A percentile compares a stretch with the other conserved stretches of the same genome.
Evolutionary conservation across 2,329 filamentous ascomycete species (phyloP).

Genomic region (Cryphonectria carpinicola): DNA sequence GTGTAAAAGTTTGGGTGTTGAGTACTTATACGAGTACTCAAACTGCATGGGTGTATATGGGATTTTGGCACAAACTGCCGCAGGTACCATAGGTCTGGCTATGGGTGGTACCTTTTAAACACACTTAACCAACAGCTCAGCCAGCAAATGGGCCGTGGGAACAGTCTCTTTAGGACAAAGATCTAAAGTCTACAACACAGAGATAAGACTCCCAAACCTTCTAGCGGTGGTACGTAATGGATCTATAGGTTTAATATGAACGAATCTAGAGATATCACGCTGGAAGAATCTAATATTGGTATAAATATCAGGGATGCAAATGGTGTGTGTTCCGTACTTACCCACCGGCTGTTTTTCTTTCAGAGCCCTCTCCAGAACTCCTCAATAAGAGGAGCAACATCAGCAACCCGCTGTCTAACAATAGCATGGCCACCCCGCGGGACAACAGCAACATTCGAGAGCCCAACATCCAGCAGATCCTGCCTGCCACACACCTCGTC

Average conservation of each 20-base stretch:
- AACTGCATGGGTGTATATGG: too few relatives aligned
- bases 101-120: too few relatives aligned
- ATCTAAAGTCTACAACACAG: not conserved
- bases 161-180: too few relatives aligned
- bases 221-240: not conserved
- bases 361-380: slow-evolving; percentile 16
- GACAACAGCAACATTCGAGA: slow-evolving; percentile 13
- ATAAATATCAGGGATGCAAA: not conserved
- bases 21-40: too few relatives aligned
- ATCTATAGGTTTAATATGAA: not conserved
- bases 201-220: not conserved
- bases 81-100: too few relatives aligned
- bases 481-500: slow-evolving; percentile 16
- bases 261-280: too few relatives aligned
- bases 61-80: too few relatives aligned
- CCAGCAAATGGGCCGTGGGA: too few relatives aligned
- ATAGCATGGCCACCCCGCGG: slow-evolving; percentile 17
- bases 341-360: not conserved
- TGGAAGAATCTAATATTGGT: too few relatives aligned
- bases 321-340: not conserved
- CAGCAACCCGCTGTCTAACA: slow-evolving; percentile 10
- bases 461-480: slow-evolving; percentile 4
- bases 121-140: too few relatives aligned
- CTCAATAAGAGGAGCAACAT: slow-evolving; percentile 16
- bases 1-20: too few relatives aligned